These are phyloP conservation scores for Primulina eburnea DNA, from an alignment of 257 asterid genomes.

Conservation along the genomic window DNA sequence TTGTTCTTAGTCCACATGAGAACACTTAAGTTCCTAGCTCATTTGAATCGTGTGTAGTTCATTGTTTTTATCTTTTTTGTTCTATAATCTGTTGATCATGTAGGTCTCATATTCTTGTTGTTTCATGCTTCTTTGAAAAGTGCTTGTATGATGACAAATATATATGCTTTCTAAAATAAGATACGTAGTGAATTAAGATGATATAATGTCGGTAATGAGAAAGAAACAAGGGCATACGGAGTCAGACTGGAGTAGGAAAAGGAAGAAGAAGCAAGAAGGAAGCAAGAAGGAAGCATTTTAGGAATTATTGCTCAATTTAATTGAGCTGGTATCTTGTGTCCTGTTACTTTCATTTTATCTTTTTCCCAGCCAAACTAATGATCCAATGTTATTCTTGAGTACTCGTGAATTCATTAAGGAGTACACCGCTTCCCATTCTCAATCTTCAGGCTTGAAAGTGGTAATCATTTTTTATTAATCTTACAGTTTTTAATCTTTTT, in stretches of 20 bases:
- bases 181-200: conserved; percentile 57
- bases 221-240: conserved; percentile 60
- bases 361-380: conserved; percentile 22
- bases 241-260: conserved; percentile 67
- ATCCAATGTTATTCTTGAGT: conserved; percentile 18
- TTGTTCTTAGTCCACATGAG: background rate
- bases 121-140: conserved; percentile 9
- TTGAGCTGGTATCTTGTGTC: conserved; percentile 10
- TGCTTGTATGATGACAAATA: conserved; percentile 21
- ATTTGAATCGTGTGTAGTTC: background rate
- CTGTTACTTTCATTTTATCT: background rate
- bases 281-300: conserved; percentile 77
- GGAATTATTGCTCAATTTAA: conserved; percentile 42
- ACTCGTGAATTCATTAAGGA: conserved; percentile 96
- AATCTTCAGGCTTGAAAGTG: conserved; percentile 87
- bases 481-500: conserved; percentile 12
- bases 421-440: conserved; percentile 93
- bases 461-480: conserved; percentile 43
- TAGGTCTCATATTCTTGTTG: background rate
- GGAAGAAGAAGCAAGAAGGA: conserved; percentile 71
- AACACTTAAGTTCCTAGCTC: no score
- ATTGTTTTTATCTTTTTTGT: background rate
- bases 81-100: background rate
- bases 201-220: conserved; percentile 47
- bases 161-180: conserved; percentile 35